Evolutionary conservation across 805 yeast species (phyloP).

Genomic region (Candida xyloterini): DNA sequence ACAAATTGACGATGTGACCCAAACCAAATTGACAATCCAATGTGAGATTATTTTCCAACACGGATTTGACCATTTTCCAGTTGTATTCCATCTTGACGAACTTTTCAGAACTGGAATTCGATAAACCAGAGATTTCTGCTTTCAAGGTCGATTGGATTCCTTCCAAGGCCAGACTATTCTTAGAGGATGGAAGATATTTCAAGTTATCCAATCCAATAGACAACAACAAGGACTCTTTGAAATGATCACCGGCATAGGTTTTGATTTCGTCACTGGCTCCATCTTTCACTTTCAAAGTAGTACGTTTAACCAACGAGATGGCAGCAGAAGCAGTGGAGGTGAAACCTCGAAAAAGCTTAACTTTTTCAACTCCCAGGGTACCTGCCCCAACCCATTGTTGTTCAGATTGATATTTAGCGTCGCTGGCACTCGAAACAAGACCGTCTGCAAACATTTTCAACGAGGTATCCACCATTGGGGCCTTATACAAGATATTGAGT

Average conservation of each 20-base stretch:
- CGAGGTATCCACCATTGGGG: conserved; percentile 44
- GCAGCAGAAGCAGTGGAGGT: conserved; percentile 41
- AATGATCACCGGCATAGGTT: conserved; percentile 56
- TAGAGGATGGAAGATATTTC: conserved; percentile 30
- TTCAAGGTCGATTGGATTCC: conserved; percentile 43
- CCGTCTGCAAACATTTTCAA: conserved; percentile 46
- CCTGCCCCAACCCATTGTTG: conserved; percentile 52
- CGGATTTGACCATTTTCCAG: conserved; percentile 37
- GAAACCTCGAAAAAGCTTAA: conserved; percentile 5
- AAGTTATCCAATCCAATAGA: conserved; percentile 44
- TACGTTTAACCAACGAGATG: conserved; percentile 55
- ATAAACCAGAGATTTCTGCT: conserved; percentile 44
- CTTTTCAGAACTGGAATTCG: conserved; percentile 23
- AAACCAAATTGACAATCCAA: conserved; percentile 46
- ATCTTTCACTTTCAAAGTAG: conserved; percentile 48
- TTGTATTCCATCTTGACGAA: conserved; percentile 38
- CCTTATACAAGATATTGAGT: conserved; percentile 45
- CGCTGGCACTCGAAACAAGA: conserved; percentile 49
- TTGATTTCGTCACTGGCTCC: conserved; percentile 56
- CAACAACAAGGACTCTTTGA: conserved; percentile 53
- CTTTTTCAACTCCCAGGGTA: conserved; percentile 45
- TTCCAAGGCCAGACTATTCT: conserved; percentile 40
- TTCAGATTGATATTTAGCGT: conserved; percentile 49
- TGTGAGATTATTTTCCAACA: conserved; percentile 45
- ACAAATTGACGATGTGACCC: conserved; percentile 53